phyloP scores from a whole-genome alignment of 345 rosid species.

The Turnera subulata region DNA sequence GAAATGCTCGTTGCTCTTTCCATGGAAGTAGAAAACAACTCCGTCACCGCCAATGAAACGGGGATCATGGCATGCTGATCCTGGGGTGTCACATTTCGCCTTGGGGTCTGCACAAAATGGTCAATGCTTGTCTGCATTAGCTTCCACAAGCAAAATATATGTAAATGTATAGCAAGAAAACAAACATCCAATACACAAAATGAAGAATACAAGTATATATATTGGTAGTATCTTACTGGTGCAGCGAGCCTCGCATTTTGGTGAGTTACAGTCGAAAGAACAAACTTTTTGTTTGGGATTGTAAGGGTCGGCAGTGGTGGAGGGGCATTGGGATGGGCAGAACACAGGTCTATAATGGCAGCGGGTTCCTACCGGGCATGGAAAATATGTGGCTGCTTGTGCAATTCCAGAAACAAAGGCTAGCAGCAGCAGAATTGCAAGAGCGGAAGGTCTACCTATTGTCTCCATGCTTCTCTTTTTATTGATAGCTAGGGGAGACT shows the following conservation, averaged over 20 bases:
- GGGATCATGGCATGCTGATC: constrained; percentile 64
- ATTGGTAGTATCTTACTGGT: constrained; percentile 16
- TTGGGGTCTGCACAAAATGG: constrained; percentile 19
- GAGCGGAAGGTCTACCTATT: constrained; percentile 2
- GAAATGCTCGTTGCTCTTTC: constrained; percentile 50
- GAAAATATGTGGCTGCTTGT: constrained; percentile 5
- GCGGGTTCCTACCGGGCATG: constrained; percentile 1
- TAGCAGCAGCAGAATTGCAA: constrained; percentile 11
- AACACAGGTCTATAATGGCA: constrained; percentile 14
- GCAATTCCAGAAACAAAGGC: constrained; percentile 11
- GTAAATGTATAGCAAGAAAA: not conserved
- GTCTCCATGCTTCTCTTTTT: constrained; percentile 5
- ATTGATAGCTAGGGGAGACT: too few species aligned
- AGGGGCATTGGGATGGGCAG: constrained; percentile 38
- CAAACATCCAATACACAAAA: not conserved
- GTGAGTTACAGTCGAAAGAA: constrained; percentile 28
- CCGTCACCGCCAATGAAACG: constrained; percentile 64
- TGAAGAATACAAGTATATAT: not conserved
- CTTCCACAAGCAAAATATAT: not conserved
- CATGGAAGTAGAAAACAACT: constrained; percentile 61
- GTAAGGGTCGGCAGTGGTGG: not conserved
- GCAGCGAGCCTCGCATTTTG: constrained; percentile 31
- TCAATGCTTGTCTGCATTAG: not conserved
- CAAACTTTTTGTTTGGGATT: constrained; percentile 27
- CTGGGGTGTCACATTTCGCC: constrained; percentile 35